Evolutionary conservation across 2,329 filamentous ascomycete genomes (phyloP).

Genomic region (Leptographium lundbergii): DNA sequence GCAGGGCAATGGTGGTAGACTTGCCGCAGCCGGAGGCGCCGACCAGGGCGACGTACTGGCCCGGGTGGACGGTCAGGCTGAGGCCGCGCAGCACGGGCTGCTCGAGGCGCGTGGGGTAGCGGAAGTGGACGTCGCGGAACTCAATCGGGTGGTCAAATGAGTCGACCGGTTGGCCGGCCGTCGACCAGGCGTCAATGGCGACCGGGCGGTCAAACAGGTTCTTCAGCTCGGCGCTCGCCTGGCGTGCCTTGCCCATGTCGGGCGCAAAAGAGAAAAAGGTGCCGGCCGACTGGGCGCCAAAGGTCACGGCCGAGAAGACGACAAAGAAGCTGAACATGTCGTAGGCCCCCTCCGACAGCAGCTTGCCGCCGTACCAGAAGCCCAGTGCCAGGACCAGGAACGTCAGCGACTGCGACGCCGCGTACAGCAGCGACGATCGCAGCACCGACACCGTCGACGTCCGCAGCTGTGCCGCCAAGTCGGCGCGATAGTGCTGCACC

Average conservation of each 20-base stretch:
- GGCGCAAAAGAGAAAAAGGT: conserved; percentile 81
- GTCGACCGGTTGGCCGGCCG: conserved; percentile 49
- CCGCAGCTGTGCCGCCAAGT: conserved; percentile 53
- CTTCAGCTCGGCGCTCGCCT: conserved; percentile 71
- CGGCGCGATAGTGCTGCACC: conserved; percentile 53
- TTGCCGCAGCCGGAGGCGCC: conserved; percentile 94
- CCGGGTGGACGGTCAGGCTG: conserved; percentile 59
- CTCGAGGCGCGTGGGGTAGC: conserved; percentile 82
- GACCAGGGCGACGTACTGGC: conserved; percentile 79
- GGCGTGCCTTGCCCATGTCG: conserved; percentile 85
- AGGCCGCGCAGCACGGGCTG: conserved; percentile 85
- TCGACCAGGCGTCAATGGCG: conserved; percentile 68
- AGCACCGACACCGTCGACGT: conserved; percentile 60
- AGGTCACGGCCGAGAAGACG: conserved; percentile 78
- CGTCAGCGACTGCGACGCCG: conserved; percentile 68
- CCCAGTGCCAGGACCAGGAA: conserved; percentile 77
- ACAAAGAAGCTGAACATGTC: conserved; percentile 81
- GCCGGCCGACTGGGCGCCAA: conserved; percentile 83
- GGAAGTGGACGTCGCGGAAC: conserved; percentile 86
- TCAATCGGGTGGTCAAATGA: conserved; percentile 58
- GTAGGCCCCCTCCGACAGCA: conserved; percentile 62
- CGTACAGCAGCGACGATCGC: conserved; percentile 68
- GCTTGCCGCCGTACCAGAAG: conserved; percentile 82
- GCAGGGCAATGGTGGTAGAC: conserved; percentile 78
- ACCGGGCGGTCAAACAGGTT: conserved; percentile 73